Evolutionary conservation across 352 stramenopile genomes (phyloP), one percentile per base, ranked within the genome.

Genomic region (Aphanomyces invadans): DNA sequence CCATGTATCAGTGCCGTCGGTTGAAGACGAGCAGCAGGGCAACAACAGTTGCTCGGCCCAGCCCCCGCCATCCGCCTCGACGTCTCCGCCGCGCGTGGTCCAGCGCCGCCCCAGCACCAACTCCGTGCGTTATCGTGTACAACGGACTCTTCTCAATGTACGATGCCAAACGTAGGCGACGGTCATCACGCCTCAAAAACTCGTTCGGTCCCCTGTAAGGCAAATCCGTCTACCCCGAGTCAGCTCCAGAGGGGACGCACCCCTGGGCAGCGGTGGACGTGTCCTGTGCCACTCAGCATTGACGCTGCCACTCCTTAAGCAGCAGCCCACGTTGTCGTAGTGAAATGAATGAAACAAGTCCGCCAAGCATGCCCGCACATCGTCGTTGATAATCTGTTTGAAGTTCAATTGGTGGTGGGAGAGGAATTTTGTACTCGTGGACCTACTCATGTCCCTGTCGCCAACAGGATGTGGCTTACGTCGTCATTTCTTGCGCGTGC

Each of bases 401-500:
- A n/a, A n/a, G n/a, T n/a, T n/a, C n/a, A n/a, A n/a, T n/a, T n/a
- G n/a, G n/a, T n/a, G n/a, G n/a, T n/a, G n/a, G n/a, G n/a, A n/a
- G n/a, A n/a, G n/a, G n/a, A n/a, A n/a, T n/a, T n/a, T n/a, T n/a
- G n/a, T n/a, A n/a, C n/a, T n/a, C n/a, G n/a, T n/a, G n/a, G n/a
- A n/a, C n/a, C n/a, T n/a, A n/a, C n/a, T n/a, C n/a, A n/a, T n/a
- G n/a, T n/a, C n/a, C n/a, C n/a, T n/a, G n/a, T n/a, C n/a, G n/a
- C n/a, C n/a, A n/a, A n/a, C n/a, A n/a, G 36, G 36, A 15, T 7
- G 36, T 42, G 36, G 36, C 7, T 42, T 42, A 54, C 26, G 46
- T 57, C 29, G 80, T 80, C 54, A 93, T 80, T 71, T 93, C 84
- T 64, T 93, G 84, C 59, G 84, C 84, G 70, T 93, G 84, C 66